Evolutionary conservation across 164 flowering plant species (phyloP), one percentile per base, ranked within the genome.

Genomic region (Nymphaea thermarum): DNA sequence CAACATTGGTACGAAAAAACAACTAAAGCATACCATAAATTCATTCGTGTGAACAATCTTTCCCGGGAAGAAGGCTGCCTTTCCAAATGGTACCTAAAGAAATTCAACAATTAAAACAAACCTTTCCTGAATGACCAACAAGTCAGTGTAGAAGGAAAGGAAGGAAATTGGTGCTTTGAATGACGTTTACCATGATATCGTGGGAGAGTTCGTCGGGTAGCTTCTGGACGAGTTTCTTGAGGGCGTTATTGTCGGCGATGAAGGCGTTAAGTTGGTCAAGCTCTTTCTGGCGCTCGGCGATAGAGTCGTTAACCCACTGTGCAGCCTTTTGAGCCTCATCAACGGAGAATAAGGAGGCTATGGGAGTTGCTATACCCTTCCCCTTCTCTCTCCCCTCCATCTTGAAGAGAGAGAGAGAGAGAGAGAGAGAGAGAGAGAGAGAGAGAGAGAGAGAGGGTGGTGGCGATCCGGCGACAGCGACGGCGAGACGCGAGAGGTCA

Each of bases 41-140:
- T 91, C 97, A 68, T 94, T 94, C 6, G 97, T 89, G 75, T 94
- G 97, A 62, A 89, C 77, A 77, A 94, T 71, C 44, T 82, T 86
- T 17, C 98, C 98, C 4, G 96, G 97, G 60, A 91, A 94, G 70
- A 94, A 94, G 0, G 96, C 98, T 0, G 86, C 93, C 75, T 85
- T 85, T 3, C 98, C 96, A 76, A 89, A 91, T 1, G 98, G 98
- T 57, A 90, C 96, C 98, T 89, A 65, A 55, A 60, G 17, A 44
- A 16, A 36, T 62, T 60, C 8, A 42, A 64, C 42, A 12, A 17
- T 16, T 8, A 16, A 55, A 8, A 55, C 60, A 55, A 55, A 55
- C 60, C 16, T 8, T 8, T 55, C 10, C 10, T 10, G 16, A 55
- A 16, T 55, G 60, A 25, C 36, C 36, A 25, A 25, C 36, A 1